These are phyloP conservation scores for Didymella pomorum DNA, from an alignment of 2,329 filamentous ascomycete genomes.

Conservation along the genomic window DNA sequence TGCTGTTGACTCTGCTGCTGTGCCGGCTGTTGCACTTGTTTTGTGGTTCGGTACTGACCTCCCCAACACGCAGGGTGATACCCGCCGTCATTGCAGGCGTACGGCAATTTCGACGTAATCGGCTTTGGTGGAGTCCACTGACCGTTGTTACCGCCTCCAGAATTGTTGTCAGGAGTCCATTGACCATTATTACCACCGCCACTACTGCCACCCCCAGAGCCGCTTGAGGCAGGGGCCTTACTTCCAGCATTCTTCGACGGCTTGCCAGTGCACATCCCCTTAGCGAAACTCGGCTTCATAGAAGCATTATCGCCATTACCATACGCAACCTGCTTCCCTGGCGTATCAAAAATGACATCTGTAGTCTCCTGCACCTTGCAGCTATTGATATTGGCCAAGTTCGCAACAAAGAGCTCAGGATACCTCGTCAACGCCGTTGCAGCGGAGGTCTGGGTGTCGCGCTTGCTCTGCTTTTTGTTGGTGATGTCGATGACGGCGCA, in stretches of 20 bases:
- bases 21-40: slow-evolving; percentile 1
- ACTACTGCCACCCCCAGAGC: slow-evolving; percentile 8
- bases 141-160: neutral
- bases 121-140: neutral
- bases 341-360: slow-evolving; percentile 53
- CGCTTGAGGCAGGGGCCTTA: slow-evolving; percentile 1
- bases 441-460: slow-evolving; percentile 57
- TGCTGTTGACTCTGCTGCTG: slow-evolving; percentile 3
- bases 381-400: slow-evolving; percentile 52
- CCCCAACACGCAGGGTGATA: slow-evolving; percentile 10
- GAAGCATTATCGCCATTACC: slow-evolving; percentile 43
- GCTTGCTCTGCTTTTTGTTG: slow-evolving; percentile 56
- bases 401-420: slow-evolving; percentile 56
- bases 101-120: slow-evolving; percentile 1
- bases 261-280: slow-evolving; percentile 30
- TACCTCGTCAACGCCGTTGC: slow-evolving; percentile 43
- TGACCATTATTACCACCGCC: neutral
- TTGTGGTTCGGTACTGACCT: neutral
- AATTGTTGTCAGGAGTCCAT: neutral
- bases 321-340: slow-evolving; percentile 53
- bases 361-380: slow-evolving; percentile 51
- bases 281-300: slow-evolving; percentile 21
- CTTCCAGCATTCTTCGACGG: slow-evolving; percentile 26
- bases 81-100: neutral
- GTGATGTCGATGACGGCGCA: slow-evolving; percentile 74